Evolutionary conservation across 768 basidiomycete genomes (phyloP), one percentile per base, ranked within the genome.

Genomic region (Leccinum incarnatum): DNA sequence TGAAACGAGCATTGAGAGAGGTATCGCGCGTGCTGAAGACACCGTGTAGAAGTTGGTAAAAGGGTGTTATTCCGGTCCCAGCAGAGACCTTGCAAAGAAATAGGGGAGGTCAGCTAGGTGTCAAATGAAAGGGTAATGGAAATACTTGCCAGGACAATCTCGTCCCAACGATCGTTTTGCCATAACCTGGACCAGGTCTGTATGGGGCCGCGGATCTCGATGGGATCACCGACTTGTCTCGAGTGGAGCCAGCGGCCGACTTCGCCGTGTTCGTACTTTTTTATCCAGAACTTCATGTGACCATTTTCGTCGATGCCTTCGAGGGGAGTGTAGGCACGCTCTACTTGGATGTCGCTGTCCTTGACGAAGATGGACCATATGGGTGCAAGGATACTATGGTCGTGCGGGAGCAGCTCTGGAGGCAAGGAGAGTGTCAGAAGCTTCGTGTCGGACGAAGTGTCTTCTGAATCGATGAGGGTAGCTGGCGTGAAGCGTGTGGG

Each of bases 321-420:
- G 51, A 94, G 74, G 4, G 92, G 92, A 5, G 93, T 94, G 67
- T 93, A 94, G 12, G 90, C 86, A 55, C 92, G 75, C 67, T 94
- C 92, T 32, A 93, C 89, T 72, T 93, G 92, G 21, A 94, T 92
- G 64, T 93, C 92, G 62, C 88, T 87, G 68, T 94, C 90, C 69
- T 93, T 94, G 69, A 93, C 77, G 70, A 80, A 93, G 12, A 94
- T 75, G 40, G 89, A 89, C 83, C 85, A 93, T 58, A 92, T 83
- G 80, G 83, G 59, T 59, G 60, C 56, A 75, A 77, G 56, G 5
- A 51, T 48, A 27, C 59, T 27, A 36, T 60, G 59, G 25, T 56
- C 51, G 8, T 50, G 56, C 4, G 68, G 76, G 55, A 81, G 63
- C 4, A 78, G 65, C 42, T 77, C 67, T 3, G 75, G 75, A 11